These are phyloP conservation scores for Rhizopogon rudus DNA, from an alignment of 768 basidiomycete genomes.

Conservation along the genomic window DNA sequence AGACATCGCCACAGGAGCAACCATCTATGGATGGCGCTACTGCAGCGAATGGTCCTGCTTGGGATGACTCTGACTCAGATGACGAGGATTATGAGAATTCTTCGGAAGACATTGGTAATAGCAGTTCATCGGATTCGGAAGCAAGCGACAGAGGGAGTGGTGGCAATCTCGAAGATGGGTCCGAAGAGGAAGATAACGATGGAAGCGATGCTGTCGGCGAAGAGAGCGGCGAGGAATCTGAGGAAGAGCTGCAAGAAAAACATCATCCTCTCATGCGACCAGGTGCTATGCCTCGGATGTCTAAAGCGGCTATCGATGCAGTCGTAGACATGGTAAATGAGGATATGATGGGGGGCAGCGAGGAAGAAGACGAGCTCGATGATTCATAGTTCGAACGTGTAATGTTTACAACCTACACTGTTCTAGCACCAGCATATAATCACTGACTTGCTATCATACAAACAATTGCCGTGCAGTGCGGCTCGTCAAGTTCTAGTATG, in stretches of 20 bases:
- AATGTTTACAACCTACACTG: too few relatives aligned
- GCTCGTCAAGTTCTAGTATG: too few relatives aligned
- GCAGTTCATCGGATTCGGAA: constrained; percentile 35
- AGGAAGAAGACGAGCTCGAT: constrained; percentile 46
- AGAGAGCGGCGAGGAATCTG: constrained; percentile 32
- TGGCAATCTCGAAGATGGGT: constrained; percentile 19
- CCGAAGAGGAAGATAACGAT: constrained; percentile 25
- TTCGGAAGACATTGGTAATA: constrained; percentile 42
- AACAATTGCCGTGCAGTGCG: too few relatives aligned
- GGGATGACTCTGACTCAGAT: constrained; percentile 11
- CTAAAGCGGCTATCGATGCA: constrained; percentile 60
- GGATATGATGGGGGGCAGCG: constrained; percentile 35
- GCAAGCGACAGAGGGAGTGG: constrained; percentile 19
- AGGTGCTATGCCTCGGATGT: constrained; percentile 67
- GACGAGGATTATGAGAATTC: constrained; percentile 32
- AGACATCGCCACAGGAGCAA: not conserved
- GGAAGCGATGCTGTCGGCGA: constrained; percentile 29
- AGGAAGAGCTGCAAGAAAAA: constrained; percentile 44
- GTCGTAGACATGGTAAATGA: constrained; percentile 58
- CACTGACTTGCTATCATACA: too few relatives aligned
- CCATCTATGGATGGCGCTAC: constrained; percentile 2
- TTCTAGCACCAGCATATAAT: not conserved
- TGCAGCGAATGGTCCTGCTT: constrained; percentile 21
- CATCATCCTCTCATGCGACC: constrained; percentile 60
- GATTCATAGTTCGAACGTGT: constrained; percentile 23